These are phyloP conservation scores for Meripilus lineatus DNA, from an alignment of 1,284 basidiomycete species.

Conservation along the genomic window DNA sequence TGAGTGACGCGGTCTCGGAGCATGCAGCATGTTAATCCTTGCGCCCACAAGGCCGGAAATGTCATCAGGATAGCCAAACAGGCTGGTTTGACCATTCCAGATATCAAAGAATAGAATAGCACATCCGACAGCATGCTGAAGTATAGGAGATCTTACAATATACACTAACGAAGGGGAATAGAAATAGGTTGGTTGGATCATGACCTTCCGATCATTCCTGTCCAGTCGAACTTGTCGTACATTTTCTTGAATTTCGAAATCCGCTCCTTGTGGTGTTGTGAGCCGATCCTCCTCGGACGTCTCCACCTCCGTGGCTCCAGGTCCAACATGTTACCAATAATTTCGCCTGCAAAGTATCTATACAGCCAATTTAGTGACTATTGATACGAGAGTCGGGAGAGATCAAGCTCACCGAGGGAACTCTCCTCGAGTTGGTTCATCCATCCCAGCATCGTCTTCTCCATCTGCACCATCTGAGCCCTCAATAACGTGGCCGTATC, in stretches of 20 bases:
- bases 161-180: background rate
- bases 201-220: slow-evolving; percentile 50
- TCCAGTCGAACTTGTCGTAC: slow-evolving; percentile 78
- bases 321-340: slow-evolving; percentile 89
- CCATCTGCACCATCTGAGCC: slow-evolving; percentile 67
- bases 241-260: slow-evolving; percentile 62
- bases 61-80: slow-evolving; percentile 57
- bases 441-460: slow-evolving; percentile 60
- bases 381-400: background rate
- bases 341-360: slow-evolving; percentile 93
- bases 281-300: slow-evolving; percentile 72
- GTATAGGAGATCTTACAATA: background rate
- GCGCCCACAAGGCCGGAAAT: slow-evolving; percentile 52
- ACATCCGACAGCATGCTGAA: background rate
- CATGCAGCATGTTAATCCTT: background rate
- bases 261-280: slow-evolving; percentile 64
- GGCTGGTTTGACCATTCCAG: slow-evolving; percentile 61
- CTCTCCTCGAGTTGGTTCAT: slow-evolving; percentile 84
- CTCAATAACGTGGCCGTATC: slow-evolving; percentile 96
- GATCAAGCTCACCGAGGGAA: slow-evolving; percentile 66
- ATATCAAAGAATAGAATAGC: slow-evolving; percentile 7
- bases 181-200: slow-evolving; percentile 6
- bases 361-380: slow-evolving; percentile 1
- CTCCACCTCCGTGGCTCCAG: slow-evolving; percentile 87
- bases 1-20: slow-evolving; percentile 16